These are phyloP conservation scores for Rosa persica DNA, from an alignment of 306 rosid species.

Conservation along the genomic window DNA sequence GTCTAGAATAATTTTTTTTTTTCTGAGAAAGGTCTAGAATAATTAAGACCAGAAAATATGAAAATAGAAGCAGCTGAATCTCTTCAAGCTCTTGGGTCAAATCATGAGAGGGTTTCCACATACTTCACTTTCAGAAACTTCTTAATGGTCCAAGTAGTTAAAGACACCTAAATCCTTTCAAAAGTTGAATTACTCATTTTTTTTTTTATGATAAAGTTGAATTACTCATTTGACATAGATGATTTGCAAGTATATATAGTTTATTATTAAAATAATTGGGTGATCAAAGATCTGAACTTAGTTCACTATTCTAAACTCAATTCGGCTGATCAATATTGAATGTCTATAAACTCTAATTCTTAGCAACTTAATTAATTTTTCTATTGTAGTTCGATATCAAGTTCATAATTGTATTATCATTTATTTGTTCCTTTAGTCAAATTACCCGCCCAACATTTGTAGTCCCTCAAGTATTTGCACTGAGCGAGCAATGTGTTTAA, in stretches of 20 bases:
- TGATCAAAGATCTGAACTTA: too few species aligned
- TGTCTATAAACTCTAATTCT: background rate
- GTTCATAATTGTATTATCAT: too few species aligned
- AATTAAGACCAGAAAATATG: background rate
- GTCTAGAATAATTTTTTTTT: background rate
- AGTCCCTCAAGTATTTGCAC: background rate
- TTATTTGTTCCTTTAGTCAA: too few species aligned
- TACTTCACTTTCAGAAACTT: background rate
- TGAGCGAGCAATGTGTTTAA: background rate
- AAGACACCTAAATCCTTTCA: background rate
- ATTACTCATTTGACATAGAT: too few species aligned
- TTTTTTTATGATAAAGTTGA: too few species aligned
- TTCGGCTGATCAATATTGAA: background rate
- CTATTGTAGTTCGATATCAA: too few species aligned
- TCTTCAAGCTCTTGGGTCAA: background rate
- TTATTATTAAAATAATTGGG: too few species aligned
- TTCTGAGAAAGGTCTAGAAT: background rate
- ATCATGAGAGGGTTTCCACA: background rate
- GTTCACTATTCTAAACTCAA: too few species aligned
- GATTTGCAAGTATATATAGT: too few species aligned
- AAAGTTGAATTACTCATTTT: background rate
- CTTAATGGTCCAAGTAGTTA: background rate
- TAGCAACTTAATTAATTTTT: background rate
- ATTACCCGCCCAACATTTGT: too few species aligned
- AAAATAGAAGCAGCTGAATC: background rate